These are phyloP conservation scores for Ophiostoma angusticollis DNA, from an alignment of 2,329 filamentous ascomycete genomes.

Conservation along the genomic window DNA sequence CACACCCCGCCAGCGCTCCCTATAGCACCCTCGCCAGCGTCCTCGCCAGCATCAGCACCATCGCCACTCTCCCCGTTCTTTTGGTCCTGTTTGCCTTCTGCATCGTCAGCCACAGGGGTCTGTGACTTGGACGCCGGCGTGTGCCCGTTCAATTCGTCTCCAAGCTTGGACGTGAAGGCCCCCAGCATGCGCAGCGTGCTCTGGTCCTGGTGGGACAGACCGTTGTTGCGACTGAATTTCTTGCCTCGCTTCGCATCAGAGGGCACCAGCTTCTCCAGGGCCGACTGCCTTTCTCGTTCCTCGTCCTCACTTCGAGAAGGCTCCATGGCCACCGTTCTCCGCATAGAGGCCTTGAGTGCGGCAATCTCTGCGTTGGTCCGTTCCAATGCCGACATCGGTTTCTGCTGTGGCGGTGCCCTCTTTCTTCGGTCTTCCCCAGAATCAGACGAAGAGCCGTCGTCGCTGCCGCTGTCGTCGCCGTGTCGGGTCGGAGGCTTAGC, in stretches of 20 bases:
- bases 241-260: constrained; percentile 58
- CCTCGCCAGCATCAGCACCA: constrained; percentile 25
- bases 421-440: constrained; percentile 18
- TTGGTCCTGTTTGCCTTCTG: constrained; percentile 11
- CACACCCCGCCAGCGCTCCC: constrained; percentile 44
- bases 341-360: constrained; percentile 70
- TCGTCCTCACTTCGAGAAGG: constrained; percentile 29
- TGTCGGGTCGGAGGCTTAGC: background rate
- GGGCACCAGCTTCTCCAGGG: constrained; percentile 63
- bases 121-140: background rate
- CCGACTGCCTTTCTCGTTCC: constrained; percentile 51
- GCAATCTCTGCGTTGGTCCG: constrained; percentile 69
- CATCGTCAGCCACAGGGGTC: constrained; percentile 10
- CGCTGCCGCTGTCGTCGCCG: constrained; percentile 16
- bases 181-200: constrained; percentile 59
- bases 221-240: constrained; percentile 41
- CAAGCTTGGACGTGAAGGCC: constrained; percentile 68
- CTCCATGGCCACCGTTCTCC: constrained; percentile 43
- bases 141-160: constrained; percentile 27
- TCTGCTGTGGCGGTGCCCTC: constrained; percentile 16
- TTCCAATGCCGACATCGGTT: constrained; percentile 44
- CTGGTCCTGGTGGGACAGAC: constrained; percentile 43
- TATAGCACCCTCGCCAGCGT: no score
- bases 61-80: constrained; percentile 6
- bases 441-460: constrained; percentile 20